Base-by-base conservation (phyloP, 352 stramenopile species). In the Phytopythium boreale region DNA sequence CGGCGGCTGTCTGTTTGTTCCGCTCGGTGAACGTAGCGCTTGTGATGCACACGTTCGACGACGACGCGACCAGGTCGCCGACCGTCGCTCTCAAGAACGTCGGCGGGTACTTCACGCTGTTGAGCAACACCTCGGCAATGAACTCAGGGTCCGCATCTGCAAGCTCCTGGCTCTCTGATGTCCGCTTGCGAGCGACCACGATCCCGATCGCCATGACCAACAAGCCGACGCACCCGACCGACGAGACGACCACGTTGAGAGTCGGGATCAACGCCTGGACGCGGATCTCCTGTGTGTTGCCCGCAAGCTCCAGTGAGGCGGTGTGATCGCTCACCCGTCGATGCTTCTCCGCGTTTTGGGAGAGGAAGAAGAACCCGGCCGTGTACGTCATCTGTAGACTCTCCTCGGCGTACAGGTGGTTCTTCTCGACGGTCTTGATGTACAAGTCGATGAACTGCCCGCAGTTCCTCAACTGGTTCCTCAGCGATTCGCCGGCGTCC, bases 321-420 rank as follows among this genome's bases (percentile, higher is more conserved):
- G 44, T 34, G 44, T n/a, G 29, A n/a, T 53, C 44, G 6, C 12
- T 19, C 20, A 52, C 7, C 8, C 46, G 34, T 20, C 51, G n/a
- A 2, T 61, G 62, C 1, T 14, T 43, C 52, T 74, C 51, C 0
- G 55, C 75, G 29, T 74, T 70, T 34, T 83, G 70, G 61, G 76
- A 79, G 11, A 79, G 43, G 29, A 69, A 79, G 63, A 68, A 79
- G n/a, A 74, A 63, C 2, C 70, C 72, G 0, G 70, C 51, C 0
- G 71, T 79, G 50, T 81, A 79, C 15, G 66, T 58, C 8, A 71
- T 52, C 44, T 81, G 75, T 17, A 81, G 63, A 17, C 62, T 79
- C 31, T 65, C 47, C 26, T 80, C 72, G 24, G 78, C 72, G 59
- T 83, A 81, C 41, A 81, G 34, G 9, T 83, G 72, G 24, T 80